These are phyloP conservation scores for Ustilago lituana DNA, from an alignment of 1,284 basidiomycete species.

Conservation along the genomic window DNA sequence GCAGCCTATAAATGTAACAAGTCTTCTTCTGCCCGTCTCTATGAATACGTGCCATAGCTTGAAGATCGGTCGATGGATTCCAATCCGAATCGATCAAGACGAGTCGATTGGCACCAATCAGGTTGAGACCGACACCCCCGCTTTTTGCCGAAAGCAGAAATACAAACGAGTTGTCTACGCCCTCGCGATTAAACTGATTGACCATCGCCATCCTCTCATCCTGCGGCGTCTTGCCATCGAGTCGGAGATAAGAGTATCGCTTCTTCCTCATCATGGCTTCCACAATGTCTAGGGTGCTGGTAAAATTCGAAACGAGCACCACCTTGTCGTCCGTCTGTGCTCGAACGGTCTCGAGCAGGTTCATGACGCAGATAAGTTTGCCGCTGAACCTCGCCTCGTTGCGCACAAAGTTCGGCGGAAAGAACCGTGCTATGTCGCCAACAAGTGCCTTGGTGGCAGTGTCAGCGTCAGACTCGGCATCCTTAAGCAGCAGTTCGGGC, in stretches of 20 bases:
- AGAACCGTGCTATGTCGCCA: conserved; percentile 34
- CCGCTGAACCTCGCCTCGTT: conserved; percentile 52
- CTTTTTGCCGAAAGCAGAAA: conserved; percentile 97
- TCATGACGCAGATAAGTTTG: conserved; percentile 78
- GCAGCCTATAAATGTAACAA: conserved; percentile 87
- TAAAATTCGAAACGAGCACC: conserved; percentile 66
- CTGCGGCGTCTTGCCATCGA: conserved; percentile 76
- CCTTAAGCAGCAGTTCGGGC: conserved; percentile 81
- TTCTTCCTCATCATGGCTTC: conserved; percentile 83
- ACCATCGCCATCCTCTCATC: conserved; percentile 54
- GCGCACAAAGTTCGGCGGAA: conserved; percentile 45
- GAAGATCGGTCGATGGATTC: conserved; percentile 86
- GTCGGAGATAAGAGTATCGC: conserved; percentile 80
- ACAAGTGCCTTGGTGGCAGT: conserved; percentile 41
- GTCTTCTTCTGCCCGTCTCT: conserved; percentile 88
- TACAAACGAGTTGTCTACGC: conserved; percentile 71
- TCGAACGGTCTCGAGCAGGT: conserved; percentile 75
- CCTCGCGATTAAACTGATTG: conserved; percentile 55
- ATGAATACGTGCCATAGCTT: conserved; percentile 92
- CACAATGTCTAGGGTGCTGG: conserved; percentile 86
- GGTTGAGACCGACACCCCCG: conserved; percentile 96
- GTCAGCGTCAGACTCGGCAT: conserved; percentile 69
- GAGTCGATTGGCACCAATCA: conserved; percentile 95
- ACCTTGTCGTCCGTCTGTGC: conserved; percentile 78
- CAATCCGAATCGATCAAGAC: conserved; percentile 90